phyloP scores from a whole-genome alignment of 441 rosid species.

The Pelargonium citronellum region DNA sequence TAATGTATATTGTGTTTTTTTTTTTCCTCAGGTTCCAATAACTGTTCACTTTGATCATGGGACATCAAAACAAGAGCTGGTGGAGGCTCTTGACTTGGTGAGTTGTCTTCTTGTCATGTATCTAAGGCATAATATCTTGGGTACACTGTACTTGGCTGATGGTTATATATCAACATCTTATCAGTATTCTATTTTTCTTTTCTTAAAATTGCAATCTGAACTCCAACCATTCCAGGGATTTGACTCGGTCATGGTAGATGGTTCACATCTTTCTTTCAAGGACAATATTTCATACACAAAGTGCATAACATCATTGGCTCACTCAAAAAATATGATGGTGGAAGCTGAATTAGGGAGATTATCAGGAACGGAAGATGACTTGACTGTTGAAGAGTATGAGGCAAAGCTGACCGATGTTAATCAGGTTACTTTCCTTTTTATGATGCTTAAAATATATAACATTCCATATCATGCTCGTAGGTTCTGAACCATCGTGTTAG shows the following conservation, averaged over 20 bases:
- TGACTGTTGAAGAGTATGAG: conserved; percentile 88
- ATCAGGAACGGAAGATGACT: conserved; percentile 94
- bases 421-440: conserved; percentile 45
- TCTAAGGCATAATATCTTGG: background rate
- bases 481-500: no score
- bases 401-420: conserved; percentile 75
- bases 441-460: conserved; percentile 7
- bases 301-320: conserved; percentile 56
- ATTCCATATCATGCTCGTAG: background rate
- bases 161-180: background rate
- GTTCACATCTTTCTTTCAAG: conserved; percentile 77
- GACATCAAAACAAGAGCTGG: conserved; percentile 68
- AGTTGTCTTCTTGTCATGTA: conserved; percentile 21
- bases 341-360: conserved; percentile 96
- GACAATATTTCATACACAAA: conserved; percentile 75
- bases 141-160: background rate
- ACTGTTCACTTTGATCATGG: conserved; percentile 97
- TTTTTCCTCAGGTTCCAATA: conserved; percentile 73
- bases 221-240: conserved; percentile 51
- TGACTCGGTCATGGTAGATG: conserved; percentile 92
- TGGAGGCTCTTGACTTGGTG: conserved; percentile 76
- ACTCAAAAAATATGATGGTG: conserved; percentile 57
- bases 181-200: background rate
- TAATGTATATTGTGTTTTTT: conserved; percentile 5
- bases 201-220: conserved; percentile 13